Evolutionary conservation across 192 early-diverging fungal species (phyloP).

Genomic region (Backusella sp.): DNA sequence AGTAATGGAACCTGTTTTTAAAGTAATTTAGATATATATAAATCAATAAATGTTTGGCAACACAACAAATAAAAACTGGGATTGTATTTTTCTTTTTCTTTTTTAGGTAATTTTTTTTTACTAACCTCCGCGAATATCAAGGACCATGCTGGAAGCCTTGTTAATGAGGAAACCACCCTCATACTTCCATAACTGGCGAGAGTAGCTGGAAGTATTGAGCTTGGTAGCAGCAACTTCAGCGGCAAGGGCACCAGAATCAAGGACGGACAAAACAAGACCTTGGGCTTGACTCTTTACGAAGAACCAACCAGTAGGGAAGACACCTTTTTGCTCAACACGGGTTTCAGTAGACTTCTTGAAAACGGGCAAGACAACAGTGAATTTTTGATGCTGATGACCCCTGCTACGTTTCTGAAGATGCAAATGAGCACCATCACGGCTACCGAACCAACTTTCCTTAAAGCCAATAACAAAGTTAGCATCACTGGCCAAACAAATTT

Average conservation of each 20-base stretch:
- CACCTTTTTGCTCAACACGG: not conserved
- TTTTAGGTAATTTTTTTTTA: not conserved
- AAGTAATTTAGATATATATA: not conserved
- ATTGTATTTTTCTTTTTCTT: conserved; percentile 19
- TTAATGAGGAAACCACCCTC: conserved; percentile 37
- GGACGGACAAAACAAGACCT: conserved; percentile 25
- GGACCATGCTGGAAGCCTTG: conserved; percentile 35
- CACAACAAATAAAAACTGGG: not conserved
- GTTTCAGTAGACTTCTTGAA: conserved; percentile 19
- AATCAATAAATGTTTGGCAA: conserved; percentile 3
- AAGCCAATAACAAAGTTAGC: conserved; percentile 16
- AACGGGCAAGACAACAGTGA: conserved; percentile 31
- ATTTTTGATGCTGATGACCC: conserved; percentile 9
- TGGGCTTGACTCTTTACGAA: conserved; percentile 37
- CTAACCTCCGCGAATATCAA: conserved; percentile 36
- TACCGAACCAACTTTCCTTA: conserved; percentile 33
- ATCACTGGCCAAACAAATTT: conserved; percentile 16
- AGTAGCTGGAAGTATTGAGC: conserved; percentile 26
- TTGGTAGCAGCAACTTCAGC: conserved; percentile 24
- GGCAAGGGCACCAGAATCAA: conserved; percentile 31
- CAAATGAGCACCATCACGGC: conserved; percentile 28
- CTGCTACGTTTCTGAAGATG: conserved; percentile 22
- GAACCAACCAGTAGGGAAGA: conserved; percentile 39
- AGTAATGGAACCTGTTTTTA: conserved; percentile 17
- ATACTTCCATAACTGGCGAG: conserved; percentile 39